These are phyloP conservation scores for Zymoseptoria ardabiliae DNA, from an alignment of 2,329 filamentous ascomycete genomes.

Conservation along the genomic window DNA sequence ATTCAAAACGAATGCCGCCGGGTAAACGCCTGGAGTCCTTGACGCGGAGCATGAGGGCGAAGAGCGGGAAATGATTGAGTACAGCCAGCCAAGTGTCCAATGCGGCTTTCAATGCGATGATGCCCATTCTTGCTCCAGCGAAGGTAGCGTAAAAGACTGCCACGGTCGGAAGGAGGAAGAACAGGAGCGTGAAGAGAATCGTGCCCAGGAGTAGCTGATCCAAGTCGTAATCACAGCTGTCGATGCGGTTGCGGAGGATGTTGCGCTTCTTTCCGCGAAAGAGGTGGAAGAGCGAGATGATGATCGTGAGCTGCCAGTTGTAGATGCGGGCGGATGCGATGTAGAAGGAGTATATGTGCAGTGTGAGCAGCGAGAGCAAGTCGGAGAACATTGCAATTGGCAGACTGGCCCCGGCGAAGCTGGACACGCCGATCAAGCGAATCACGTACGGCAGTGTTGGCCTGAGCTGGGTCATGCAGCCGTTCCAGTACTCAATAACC, in stretches of 20 bases:
- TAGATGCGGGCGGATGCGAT: slow-evolving; percentile 94
- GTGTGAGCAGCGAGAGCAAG: slow-evolving; percentile 78
- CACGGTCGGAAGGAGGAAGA: slow-evolving; percentile 90
- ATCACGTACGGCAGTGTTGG: slow-evolving; percentile 80
- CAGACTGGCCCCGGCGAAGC: slow-evolving; percentile 94
- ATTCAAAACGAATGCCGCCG: slow-evolving; percentile 83
- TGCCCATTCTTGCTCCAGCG: slow-evolving; percentile 85
- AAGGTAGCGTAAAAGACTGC: slow-evolving; percentile 97
- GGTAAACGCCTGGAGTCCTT: slow-evolving; percentile 89
- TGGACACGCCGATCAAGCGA: slow-evolving; percentile 87
- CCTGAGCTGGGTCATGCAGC: slow-evolving; percentile 67
- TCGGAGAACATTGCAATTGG: slow-evolving; percentile 94
- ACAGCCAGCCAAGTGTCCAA: slow-evolving; percentile 90
- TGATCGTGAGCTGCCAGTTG: slow-evolving; percentile 96
- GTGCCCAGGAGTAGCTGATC: slow-evolving; percentile 94
- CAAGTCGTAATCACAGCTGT: slow-evolving; percentile 96
- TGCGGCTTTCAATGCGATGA: slow-evolving; percentile 83
- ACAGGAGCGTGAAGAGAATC: slow-evolving; percentile 89
- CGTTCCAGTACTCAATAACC: slow-evolving; percentile 98
- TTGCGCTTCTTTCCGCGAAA: slow-evolving; percentile 98
- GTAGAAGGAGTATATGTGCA: slow-evolving; percentile 98
- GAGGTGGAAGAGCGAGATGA: slow-evolving; percentile 95
- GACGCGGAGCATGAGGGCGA: slow-evolving; percentile 89
- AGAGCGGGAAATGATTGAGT: slow-evolving; percentile 94
- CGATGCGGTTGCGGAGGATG: slow-evolving; percentile 90